Conservation (phyloP, 1,284 basidiomycete genomes). For the Microbotryum scabiosae region DNA sequence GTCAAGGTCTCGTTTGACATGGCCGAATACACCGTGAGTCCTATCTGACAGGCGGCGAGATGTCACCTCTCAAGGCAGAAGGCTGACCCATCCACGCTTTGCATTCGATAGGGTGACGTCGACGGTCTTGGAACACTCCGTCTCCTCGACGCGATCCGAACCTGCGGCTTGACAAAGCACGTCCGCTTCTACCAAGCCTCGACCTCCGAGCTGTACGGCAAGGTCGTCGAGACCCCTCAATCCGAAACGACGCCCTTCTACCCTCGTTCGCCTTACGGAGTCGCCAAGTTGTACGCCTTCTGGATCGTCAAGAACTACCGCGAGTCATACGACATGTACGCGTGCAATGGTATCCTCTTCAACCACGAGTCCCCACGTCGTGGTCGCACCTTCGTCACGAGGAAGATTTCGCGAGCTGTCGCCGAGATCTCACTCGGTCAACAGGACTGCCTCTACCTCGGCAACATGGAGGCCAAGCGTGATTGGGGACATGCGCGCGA, state of each 20-base stretch:
- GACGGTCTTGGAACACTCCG: conserved; percentile 84
- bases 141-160: conserved; percentile 82
- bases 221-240: conserved; percentile 83
- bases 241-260: conserved; percentile 88
- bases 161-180: conserved; percentile 77
- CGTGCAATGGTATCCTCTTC: conserved; percentile 53
- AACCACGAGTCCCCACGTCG: conserved; percentile 88
- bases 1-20: conserved; percentile 96
- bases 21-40: conserved; percentile 72
- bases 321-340: conserved; percentile 85
- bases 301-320: conserved; percentile 79
- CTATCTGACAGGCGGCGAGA: neutral
- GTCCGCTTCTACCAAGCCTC: conserved; percentile 87
- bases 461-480: conserved; percentile 80
- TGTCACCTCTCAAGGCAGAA: neutral
- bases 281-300: conserved; percentile 62
- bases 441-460: conserved; percentile 70
- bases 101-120: conserved; percentile 56
- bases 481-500: conserved; percentile 75
- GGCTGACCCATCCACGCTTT: neutral
- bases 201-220: conserved; percentile 86
- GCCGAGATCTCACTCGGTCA: conserved; percentile 80
- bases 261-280: conserved; percentile 82
- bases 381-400: conserved; percentile 83
- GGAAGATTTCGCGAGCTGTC: conserved; percentile 80